Percentiles rank a stretch among this genome's conserved stretches.
Evolutionary conservation across 768 basidiomycete genomes (phyloP).

Genomic region (Collybia mongolica): DNA sequence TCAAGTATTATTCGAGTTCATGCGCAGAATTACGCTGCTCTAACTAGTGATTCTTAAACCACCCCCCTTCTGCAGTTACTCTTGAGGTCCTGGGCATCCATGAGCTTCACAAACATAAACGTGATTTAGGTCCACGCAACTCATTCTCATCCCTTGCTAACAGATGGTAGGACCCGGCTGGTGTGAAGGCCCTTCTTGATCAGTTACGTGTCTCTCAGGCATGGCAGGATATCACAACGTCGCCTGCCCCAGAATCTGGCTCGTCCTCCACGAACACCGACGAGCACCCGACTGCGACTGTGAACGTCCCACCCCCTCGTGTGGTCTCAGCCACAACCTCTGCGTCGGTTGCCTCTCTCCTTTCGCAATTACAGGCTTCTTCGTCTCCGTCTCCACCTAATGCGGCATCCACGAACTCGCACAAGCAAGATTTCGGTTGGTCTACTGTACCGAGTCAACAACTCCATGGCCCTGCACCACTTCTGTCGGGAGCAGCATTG

Average conservation of each 20-base stretch:
- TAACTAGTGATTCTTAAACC: too few relatives aligned
- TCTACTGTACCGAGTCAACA: background rate
- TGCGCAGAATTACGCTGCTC: too few relatives aligned
- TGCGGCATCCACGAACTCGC: background rate
- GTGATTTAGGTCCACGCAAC: constrained; percentile 29
- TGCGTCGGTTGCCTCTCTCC: constrained; percentile 55
- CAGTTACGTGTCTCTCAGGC: constrained; percentile 65
- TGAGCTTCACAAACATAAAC: constrained; percentile 59
- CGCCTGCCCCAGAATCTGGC: constrained; percentile 1
- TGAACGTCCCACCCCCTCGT: background rate
- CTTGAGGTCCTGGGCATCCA: constrained; percentile 11
- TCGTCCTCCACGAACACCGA: constrained; percentile 8
- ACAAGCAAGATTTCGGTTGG: background rate
- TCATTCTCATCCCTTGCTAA: constrained; percentile 7
- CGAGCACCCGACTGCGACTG: background rate
- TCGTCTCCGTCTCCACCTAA: constrained; percentile 20
- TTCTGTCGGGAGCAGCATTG: background rate
- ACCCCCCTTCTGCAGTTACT: background rate
- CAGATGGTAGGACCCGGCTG: constrained; percentile 54
- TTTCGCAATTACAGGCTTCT: constrained; percentile 52
- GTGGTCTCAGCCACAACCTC: constrained; percentile 7
- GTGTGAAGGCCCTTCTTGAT: constrained; percentile 70
- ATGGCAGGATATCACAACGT: constrained; percentile 50
- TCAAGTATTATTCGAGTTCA: too few relatives aligned
- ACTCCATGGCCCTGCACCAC: constrained; percentile 7